Evolutionary conservation across 805 yeast species (phyloP), one percentile per base, ranked within the genome.

Genomic region (Wickerhamomyces pijperi): DNA sequence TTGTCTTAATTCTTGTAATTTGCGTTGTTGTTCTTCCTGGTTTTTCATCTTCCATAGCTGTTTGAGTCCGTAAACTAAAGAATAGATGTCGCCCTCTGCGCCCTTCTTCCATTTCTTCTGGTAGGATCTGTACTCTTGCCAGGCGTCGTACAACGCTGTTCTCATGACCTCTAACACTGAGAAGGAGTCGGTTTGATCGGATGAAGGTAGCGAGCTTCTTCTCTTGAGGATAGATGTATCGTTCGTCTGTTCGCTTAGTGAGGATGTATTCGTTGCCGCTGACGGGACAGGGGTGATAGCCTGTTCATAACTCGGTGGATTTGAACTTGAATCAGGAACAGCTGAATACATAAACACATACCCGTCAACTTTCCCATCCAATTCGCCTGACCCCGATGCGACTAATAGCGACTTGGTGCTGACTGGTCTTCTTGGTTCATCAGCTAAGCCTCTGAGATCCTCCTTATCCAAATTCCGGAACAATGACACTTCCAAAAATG

Each of bases 381-480:
- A 57, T 43, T 81, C 90, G 34, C 84, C 72, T 5, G 87, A 83
- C 2, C 92, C 92, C 31, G 85, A 76, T 5, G 86, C 90, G 3
- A 79, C 83, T 12, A 82, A 55, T 40, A 82, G 55, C 3, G 88
- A 82, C 38, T 75, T 76, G 5, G 85, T 78, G 12, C 73, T 67
- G 0, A 75, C 82, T 3, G 78, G 77, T 42, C 64, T 61, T 36
- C 82, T 53, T 8, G 82, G 82, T 45, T 72, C 80, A 43, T 74
- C 65, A 4, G 82, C 82, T 37, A 82, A 59, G 37, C 80, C 80
- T 36, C 67, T 67, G 21, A 82, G 57, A 13, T 76, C 68, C 25
- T 75, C 77, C 36, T 67, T 70, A 35, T 77, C 79, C 32, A 82
- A 55, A 44, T 75, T 68, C 32, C 79, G 65, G 52, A 79, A 78